Percentiles rank a stretch among this genome's conserved stretches.
phyloP scores from a whole-genome alignment of 768 basidiomycete species.

The Boletus vermiculosoides region DNA sequence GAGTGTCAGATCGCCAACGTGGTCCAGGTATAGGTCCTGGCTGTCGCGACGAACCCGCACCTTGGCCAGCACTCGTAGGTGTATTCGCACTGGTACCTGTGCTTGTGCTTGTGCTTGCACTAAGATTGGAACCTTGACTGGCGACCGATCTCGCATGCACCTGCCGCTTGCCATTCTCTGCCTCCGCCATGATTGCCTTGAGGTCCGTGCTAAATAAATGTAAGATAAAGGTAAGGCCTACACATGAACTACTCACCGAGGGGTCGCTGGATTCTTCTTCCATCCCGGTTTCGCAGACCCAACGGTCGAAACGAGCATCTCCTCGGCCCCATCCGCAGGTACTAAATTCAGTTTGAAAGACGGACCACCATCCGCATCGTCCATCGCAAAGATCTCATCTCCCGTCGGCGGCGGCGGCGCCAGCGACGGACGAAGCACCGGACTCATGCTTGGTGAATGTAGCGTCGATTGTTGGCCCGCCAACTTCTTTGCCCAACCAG shows the following conservation, averaged over 20 bases:
- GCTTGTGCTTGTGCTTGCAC: neutral
- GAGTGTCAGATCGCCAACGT: conserved; percentile 6
- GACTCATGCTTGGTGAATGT: conserved; percentile 21
- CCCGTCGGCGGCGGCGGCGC: conserved; percentile 22
- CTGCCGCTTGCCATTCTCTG: conserved; percentile 38
- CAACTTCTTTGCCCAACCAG: conserved; percentile 19
- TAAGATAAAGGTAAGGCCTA: conserved; percentile 14
- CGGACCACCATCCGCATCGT: conserved; percentile 55
- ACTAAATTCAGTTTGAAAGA: conserved; percentile 22
- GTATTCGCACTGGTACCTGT: neutral
- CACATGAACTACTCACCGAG: conserved; percentile 43
- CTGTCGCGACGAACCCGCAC: neutral
- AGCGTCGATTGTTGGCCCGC: neutral
- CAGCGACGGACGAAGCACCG: conserved; percentile 21
- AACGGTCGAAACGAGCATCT: neutral
- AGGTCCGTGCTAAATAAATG: conserved; percentile 65
- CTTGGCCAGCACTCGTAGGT: neutral
- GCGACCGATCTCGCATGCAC: conserved; percentile 1
- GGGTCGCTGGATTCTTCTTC: conserved; percentile 45
- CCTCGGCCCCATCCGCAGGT: conserved; percentile 8
- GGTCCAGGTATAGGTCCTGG: conserved; percentile 2
- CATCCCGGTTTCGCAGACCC: conserved; percentile 38
- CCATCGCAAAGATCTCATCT: conserved; percentile 84
- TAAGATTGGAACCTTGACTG: neutral
- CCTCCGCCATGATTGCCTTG: conserved; percentile 83